phyloP scores from a whole-genome alignment of 805 yeast species.

The Starmera dryadoides region DNA sequence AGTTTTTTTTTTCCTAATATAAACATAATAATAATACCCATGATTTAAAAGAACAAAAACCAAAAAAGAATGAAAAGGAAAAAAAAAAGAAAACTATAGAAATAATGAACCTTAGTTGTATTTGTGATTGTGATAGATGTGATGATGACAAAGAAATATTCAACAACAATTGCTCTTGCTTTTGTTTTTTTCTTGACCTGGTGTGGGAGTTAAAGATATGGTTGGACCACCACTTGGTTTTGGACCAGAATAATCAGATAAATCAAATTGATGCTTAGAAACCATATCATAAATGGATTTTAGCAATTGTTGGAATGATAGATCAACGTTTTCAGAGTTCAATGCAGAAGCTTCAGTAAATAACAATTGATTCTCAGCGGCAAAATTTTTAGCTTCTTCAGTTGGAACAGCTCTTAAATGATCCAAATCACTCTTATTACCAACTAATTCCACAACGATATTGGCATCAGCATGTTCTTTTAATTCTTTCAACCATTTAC shows the following conservation, averaged over 20 bases:
- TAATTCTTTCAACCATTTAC: slow-evolving; percentile 87
- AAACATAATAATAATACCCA: not conserved
- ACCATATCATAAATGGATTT: slow-evolving; percentile 94
- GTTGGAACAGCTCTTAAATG: slow-evolving; percentile 96
- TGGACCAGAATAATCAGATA: slow-evolving; percentile 60
- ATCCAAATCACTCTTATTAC: slow-evolving; percentile 85
- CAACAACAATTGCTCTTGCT: slow-evolving; percentile 58
- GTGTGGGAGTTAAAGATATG: slow-evolving; percentile 87
- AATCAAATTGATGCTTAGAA: slow-evolving; percentile 84
- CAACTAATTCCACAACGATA: slow-evolving; percentile 89
- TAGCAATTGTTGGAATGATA: slow-evolving; percentile 87
- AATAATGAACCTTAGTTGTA: not conserved
- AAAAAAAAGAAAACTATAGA: not conserved
- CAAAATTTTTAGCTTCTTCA: slow-evolving; percentile 93
- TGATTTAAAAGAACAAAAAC: not conserved
- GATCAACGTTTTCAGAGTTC: slow-evolving; percentile 89
- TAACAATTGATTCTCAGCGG: slow-evolving; percentile 82
- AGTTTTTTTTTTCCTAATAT: too few relatives aligned
- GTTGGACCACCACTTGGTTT: slow-evolving; percentile 84
- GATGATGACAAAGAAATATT: not conserved
- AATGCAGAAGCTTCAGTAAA: slow-evolving; percentile 96
- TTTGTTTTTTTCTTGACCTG: slow-evolving; percentile 65
- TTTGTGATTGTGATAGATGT: too few relatives aligned
- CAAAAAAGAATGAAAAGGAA: not conserved
- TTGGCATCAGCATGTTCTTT: slow-evolving; percentile 90